phyloP scores from a whole-genome alignment of 1,139 yeast genomes.

The Arxiozyma bovina region DNA sequence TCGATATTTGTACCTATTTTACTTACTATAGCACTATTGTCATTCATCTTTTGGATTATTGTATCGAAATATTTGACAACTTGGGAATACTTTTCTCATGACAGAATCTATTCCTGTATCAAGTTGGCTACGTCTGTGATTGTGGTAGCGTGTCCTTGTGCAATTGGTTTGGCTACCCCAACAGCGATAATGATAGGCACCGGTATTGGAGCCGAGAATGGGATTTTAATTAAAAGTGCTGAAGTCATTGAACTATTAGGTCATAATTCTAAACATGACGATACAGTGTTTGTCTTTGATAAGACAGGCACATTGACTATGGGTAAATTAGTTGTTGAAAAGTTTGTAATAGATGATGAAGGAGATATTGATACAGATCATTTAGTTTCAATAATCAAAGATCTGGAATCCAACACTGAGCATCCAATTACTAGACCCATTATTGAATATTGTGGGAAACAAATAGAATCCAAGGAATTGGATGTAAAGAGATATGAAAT shows the following conservation, averaged over 20 bases:
- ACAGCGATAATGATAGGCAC: constrained; percentile 99
- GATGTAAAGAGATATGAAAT: constrained; percentile 10
- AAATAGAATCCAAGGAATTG: constrained; percentile 6
- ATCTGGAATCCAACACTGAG: constrained; percentile 64
- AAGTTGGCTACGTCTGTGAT: constrained; percentile 86
- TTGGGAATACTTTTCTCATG: constrained; percentile 45
- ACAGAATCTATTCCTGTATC: constrained; percentile 60
- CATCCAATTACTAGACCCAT: constrained; percentile 85
- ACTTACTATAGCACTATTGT: constrained; percentile 48
- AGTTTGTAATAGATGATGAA: constrained; percentile 7
- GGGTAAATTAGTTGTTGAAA: constrained; percentile 62
- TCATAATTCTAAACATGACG: constrained; percentile 14
- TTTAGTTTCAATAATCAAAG: constrained; percentile 34
- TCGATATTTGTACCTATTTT: constrained; percentile 80
- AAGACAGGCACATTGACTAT: constrained; percentile 93
- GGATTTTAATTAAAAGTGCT: constrained; percentile 90
- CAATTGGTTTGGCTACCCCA: constrained; percentile 92
- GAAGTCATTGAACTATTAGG: constrained; percentile 68
- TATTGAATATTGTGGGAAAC: constrained; percentile 30
- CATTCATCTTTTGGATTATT: constrained; percentile 63
- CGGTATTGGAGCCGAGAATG: constrained; percentile 86
- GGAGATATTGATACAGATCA: not conserved
- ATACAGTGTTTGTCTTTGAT: constrained; percentile 67
- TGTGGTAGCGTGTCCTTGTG: constrained; percentile 98
- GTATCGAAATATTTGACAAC: constrained; percentile 21